phyloP scores from a whole-genome alignment of 768 basidiomycete species.

The Boletus huronensis region DNA sequence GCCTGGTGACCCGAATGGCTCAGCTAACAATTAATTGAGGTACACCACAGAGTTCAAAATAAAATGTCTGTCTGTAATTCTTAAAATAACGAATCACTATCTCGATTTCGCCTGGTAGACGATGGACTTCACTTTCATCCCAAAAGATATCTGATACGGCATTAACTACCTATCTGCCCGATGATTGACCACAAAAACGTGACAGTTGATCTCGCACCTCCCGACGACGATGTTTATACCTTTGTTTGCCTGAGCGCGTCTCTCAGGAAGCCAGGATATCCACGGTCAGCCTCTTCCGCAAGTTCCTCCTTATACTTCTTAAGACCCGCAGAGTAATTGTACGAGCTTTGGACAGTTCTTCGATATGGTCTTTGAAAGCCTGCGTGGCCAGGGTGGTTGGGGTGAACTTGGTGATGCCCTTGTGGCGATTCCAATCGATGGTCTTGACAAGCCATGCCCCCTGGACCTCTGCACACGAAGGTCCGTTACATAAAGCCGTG shows the following conservation, averaged over 20 bases:
- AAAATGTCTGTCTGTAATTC: neutral
- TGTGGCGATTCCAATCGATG: neutral
- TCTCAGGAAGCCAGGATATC: constrained; percentile 8
- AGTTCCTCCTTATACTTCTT: constrained; percentile 10
- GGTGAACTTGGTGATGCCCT: constrained; percentile 7
- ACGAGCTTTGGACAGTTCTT: neutral
- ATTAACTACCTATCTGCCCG: neutral
- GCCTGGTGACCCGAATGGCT: neutral
- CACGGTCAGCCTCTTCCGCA: constrained; percentile 4
- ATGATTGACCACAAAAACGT: neutral
- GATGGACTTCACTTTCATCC: neutral
- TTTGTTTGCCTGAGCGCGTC: neutral
- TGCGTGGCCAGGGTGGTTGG: neutral
- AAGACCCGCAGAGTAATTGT: constrained; percentile 6
- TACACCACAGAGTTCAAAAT: neutral
- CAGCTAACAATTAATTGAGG: too few relatives aligned
- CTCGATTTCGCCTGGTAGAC: neutral
- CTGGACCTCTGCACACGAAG: constrained; percentile 1
- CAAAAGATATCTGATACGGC: neutral
- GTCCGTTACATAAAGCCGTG: constrained; percentile 6
- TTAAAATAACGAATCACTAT: neutral
- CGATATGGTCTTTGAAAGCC: constrained; percentile 1
- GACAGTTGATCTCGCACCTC: neutral
- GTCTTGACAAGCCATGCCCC: constrained; percentile 4
- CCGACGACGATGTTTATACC: neutral